Conservation (phyloP, 2,329 filamentous ascomycete genomes). For the Elsinoe fawcettii region DNA sequence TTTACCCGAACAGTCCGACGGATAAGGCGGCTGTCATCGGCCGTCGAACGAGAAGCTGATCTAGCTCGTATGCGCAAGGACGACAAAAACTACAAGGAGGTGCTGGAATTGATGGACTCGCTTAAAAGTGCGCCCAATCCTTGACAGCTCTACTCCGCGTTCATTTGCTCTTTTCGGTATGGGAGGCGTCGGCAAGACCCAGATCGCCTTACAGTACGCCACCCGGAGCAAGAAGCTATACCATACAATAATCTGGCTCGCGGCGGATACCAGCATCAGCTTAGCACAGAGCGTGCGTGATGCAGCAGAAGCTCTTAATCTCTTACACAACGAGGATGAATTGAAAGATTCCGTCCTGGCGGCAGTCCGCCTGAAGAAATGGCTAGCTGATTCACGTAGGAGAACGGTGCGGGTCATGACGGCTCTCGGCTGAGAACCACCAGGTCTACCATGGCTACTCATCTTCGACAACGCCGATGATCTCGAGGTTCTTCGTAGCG, state of each 20-base stretch:
- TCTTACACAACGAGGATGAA: not conserved
- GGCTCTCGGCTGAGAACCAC: slow-evolving; percentile 19
- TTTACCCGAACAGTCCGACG: not conserved
- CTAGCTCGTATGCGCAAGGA: too few species aligned
- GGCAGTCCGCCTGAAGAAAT: not conserved
- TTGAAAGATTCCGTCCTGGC: not conserved
- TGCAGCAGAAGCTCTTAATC: not conserved
- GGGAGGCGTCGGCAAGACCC: slow-evolving; percentile 27
- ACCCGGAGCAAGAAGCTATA: slow-evolving; percentile 21
- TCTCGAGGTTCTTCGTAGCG: slow-evolving; percentile 20
- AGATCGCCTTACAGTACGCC: slow-evolving; percentile 27
- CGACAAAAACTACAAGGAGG: too few species aligned
- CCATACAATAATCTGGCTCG: slow-evolving; percentile 25
- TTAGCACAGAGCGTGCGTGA: not conserved
- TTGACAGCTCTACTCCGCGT: too few species aligned
- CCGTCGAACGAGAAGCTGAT: not conserved
- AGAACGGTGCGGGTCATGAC: not conserved
- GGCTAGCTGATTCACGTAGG: not conserved
- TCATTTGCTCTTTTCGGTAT: too few species aligned
- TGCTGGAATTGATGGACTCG: too few species aligned
- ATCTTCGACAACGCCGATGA: slow-evolving; percentile 29
- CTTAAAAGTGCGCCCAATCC: not conserved
- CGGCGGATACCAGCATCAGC: slow-evolving; percentile 2
- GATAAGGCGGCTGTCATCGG: not conserved
- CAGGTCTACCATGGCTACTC: slow-evolving; percentile 20